Evolutionary conservation across 1,284 basidiomycete genomes (phyloP), one percentile per base, ranked within the genome.

Genomic region (Phylloporus sp.): DNA sequence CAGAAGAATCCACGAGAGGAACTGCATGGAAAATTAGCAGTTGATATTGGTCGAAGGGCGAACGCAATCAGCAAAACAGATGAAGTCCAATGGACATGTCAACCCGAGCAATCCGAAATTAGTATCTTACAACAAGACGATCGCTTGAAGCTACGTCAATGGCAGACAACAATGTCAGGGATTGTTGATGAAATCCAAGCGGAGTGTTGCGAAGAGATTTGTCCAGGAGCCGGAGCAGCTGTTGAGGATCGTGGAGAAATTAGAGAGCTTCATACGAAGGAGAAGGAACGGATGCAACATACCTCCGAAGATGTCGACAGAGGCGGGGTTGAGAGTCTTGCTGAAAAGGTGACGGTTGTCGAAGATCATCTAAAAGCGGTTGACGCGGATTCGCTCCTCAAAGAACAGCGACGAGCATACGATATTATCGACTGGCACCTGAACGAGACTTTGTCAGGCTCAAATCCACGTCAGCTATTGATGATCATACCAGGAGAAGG

Each of bases 401-500:
- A 11, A 17, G 17, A 47, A 17, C 45, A 47, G 45, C 45, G 45
- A 17, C 11, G 73, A 5, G 80, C 80, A 29, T 80, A 75, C 61
- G 72, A 80, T 27, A 80, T 82, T 10, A 68, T 81, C 10, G 27
- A 55, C 3, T 73, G 72, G 68, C 81, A 82, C 57, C 43, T 80
- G 5, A 14, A 72, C 0, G 60, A 75, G 29, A 81, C 69, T 4
- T 29, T 79, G 11, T 43, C 58, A 5, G 75, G 74, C 3, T 35
- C 53, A 4, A 47, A 71, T 0, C 72, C 73, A 10, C 66, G 64
- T 5, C 81, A 73, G 15, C 68, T 83, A 1, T 69, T 70, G 0
- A 79, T 82, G 80, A 27, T 77, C 4, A 68, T 82, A 4, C 66
- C 76, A 20, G 81, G 81, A 3, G 78, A 81, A 67, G 81, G 81